Percentiles rank a stretch among this genome's conserved stretches.
These are phyloP conservation scores for Penicillium subrubescens DNA, from an alignment of 495 filamentous ascomycete species.

Conservation along the genomic window DNA sequence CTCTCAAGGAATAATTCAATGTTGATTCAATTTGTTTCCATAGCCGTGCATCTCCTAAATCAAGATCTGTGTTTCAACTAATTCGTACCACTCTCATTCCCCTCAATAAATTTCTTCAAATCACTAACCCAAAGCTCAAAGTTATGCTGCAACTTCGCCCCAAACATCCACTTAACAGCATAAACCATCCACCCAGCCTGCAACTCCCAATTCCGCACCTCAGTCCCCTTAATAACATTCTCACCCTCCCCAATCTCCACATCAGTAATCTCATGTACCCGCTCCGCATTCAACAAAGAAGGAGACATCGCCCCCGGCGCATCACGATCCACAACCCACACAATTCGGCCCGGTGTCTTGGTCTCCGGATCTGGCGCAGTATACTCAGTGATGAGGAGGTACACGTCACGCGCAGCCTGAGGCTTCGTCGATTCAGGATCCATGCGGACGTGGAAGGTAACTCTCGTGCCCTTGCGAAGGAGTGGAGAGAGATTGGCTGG, in stretches of 20 bases:
- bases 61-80: background rate
- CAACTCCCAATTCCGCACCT: conserved; percentile 49
- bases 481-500: conserved; percentile 24
- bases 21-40: background rate
- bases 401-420: conserved; percentile 28
- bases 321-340: conserved; percentile 35
- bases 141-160: conserved; percentile 30
- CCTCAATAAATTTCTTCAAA: conserved; percentile 41
- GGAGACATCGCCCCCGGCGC: conserved; percentile 30
- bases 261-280: conserved; percentile 44
- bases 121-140: conserved; percentile 45
- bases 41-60: background rate
- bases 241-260: conserved; percentile 18
- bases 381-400: conserved; percentile 33
- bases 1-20: background rate
- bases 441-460: conserved; percentile 50
- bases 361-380: conserved; percentile 28
- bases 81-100: background rate
- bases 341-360: conserved; percentile 33
- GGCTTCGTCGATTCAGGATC: conserved; percentile 35
- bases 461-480: conserved; percentile 37
- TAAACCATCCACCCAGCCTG: conserved; percentile 43
- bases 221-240: conserved; percentile 19
- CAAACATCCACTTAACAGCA: conserved; percentile 44
- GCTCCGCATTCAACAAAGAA: conserved; percentile 38